Percentiles rank a stretch among this genome's conserved stretches.
phyloP scores from a whole-genome alignment of 345 rosid species.

The Salix purpurea region DNA sequence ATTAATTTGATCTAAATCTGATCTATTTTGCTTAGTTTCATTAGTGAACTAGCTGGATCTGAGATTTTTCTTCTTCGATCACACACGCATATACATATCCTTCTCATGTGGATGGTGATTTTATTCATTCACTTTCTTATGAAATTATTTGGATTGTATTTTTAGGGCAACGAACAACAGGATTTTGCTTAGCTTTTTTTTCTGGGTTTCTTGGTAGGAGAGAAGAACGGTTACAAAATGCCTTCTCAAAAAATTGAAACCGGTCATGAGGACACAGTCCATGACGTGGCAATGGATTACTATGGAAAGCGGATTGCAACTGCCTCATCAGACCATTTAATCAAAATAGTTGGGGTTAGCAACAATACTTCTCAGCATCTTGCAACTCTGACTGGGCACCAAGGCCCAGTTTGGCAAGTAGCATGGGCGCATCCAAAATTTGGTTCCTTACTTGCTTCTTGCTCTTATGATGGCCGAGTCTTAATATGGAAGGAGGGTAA shows the following conservation, averaged over 20 bases:
- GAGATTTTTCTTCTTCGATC: not conserved
- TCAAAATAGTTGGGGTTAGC: conserved; percentile 26
- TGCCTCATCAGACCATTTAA: conserved; percentile 26
- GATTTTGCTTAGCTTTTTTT: not conserved
- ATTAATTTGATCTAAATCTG: not conserved
- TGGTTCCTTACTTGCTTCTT: conserved; percentile 13
- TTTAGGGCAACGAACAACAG: not conserved
- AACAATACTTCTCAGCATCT: conserved; percentile 26
- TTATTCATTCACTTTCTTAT: not conserved
- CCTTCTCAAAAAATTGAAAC: conserved; percentile 30
- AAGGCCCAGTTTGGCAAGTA: conserved; percentile 18
- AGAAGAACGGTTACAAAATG: conserved; percentile 11
- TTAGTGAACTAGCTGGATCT: not conserved
- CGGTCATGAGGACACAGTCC: conserved; percentile 32
- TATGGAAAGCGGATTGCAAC: conserved; percentile 32
- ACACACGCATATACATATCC: not conserved
- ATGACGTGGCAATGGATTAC: conserved; percentile 35
- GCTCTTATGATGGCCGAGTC: conserved; percentile 15
- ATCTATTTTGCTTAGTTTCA: not conserved
- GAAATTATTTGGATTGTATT: not conserved
- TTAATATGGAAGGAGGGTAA: conserved; percentile 14
- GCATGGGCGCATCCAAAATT: conserved; percentile 15
- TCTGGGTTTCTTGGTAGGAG: not conserved
- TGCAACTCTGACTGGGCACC: conserved; percentile 13
- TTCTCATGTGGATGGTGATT: not conserved